Evolutionary conservation across 768 basidiomycete genomes (phyloP).

Genomic region (Stropharia rugosoannulata): DNA sequence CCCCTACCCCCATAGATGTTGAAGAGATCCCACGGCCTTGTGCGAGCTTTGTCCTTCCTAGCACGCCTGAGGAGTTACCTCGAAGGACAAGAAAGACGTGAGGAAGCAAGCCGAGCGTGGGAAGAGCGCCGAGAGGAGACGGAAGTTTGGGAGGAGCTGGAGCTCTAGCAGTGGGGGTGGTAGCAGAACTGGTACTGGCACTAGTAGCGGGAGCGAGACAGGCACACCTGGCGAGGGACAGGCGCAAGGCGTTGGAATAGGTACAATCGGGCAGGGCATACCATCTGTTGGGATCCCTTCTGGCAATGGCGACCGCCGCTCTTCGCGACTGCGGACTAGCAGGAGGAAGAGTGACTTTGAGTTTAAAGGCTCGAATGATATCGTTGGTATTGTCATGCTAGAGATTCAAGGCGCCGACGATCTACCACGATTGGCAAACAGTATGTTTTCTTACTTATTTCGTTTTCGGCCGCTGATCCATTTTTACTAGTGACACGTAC

Average conservation of each 20-base stretch:
- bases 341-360: conserved; percentile 32
- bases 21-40: not conserved
- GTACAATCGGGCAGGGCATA: not conserved
- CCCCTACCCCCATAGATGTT: conserved; percentile 11
- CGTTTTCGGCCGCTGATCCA: not conserved
- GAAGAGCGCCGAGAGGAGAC: conserved; percentile 16
- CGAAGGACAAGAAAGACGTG: not conserved
- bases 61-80: not conserved
- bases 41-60: not conserved
- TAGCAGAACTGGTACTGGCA: conserved; percentile 1
- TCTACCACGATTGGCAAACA: conserved; percentile 83
- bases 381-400: conserved; percentile 92
- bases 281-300: not conserved
- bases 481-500: conserved; percentile 67
- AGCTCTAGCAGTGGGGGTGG: conserved; percentile 10
- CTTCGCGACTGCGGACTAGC: conserved; percentile 9
- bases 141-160: conserved; percentile 27
- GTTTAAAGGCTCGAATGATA: conserved; percentile 71
- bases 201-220: conserved; percentile 9
- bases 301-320: conserved; percentile 9
- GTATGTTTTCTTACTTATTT: conserved; percentile 44
- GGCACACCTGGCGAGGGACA: not conserved
- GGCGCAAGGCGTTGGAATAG: not conserved
- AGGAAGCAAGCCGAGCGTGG: conserved; percentile 16
- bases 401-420: conserved; percentile 86